A percentile compares a stretch with the other conserved stretches of the same genome.
Evolutionary conservation across 108 stramenopile species (phyloP).

Genomic region (Fragilariopsis cylindrus): DNA sequence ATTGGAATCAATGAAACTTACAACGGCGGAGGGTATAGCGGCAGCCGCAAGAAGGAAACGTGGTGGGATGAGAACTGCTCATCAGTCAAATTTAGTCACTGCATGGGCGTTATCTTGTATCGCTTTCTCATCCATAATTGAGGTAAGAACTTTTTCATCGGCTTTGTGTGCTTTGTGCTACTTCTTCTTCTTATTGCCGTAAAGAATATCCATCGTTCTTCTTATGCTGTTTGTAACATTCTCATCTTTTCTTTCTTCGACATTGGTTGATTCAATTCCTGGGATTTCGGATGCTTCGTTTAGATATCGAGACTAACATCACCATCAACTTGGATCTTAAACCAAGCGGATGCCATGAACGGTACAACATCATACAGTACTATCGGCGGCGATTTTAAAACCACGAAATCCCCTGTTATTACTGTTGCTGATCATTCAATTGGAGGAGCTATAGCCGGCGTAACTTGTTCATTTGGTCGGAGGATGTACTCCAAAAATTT

Average conservation of each 20-base stretch:
- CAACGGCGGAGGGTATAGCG: conserved; percentile 28
- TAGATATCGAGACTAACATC: conserved; percentile 17
- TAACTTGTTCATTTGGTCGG: conserved; percentile 26
- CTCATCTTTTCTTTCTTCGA: too few species aligned
- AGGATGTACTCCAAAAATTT: conserved; percentile 12
- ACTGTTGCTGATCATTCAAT: conserved; percentile 34
- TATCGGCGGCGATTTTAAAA: neutral
- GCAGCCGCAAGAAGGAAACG: conserved; percentile 39
- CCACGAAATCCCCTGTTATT: neutral
- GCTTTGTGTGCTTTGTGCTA: too few species aligned
- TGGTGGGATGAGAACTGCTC: conserved; percentile 1
- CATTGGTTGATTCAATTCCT: too few species aligned
- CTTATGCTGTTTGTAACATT: too few species aligned
- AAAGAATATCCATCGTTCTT: too few species aligned
- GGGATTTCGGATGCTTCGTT: too few species aligned
- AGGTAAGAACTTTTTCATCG: neutral
- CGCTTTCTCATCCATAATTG: conserved; percentile 33
- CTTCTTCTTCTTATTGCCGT: too few species aligned
- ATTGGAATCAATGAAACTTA: conserved; percentile 30
- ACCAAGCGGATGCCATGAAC: neutral
- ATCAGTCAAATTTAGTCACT: conserved; percentile 16
- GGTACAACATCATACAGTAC: neutral
- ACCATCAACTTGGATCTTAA: conserved; percentile 17
- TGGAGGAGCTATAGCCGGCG: conserved; percentile 32
- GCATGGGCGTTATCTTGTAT: conserved; percentile 37